Evolutionary conservation across 257 asterid genomes (phyloP), one percentile per base, ranked within the genome.

Genomic region (Echium plantagineum): DNA sequence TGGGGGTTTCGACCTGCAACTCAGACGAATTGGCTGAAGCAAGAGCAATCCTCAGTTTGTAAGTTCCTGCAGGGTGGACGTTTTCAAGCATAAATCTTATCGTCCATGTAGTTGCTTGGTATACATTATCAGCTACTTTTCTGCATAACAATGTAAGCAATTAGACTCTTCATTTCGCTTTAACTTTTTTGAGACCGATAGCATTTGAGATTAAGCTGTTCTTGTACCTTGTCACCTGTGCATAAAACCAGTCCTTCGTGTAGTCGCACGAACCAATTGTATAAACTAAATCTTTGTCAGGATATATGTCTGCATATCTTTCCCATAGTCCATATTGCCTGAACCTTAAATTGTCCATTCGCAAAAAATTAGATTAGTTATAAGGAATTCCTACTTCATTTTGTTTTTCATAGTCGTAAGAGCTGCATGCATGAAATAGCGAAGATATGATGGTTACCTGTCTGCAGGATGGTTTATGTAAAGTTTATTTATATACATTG

Each of bases 241-340:
- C 94, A 61, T 73, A 88, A 66, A 85, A 69, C 94, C 94, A 88
- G 73, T 88, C 94, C 68, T 72, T 85, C 22, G 24, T 53, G 69
- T 83, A 83, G 74, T 85, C 87, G 47, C 87, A 78, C 42, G 58
- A 63, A 10, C 96, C 96, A 63, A 88, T 72, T 3, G 83, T 81
- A 75, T 73, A 88, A 8, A 81, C 86, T 63, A 88, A 74, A 77
- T 88, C 96, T 35, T 75, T 76, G 20, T 55, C 74, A 0, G 86
- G 85, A 63, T 88, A 85, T 57, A 88, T 51, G 35, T 88, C 90
- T 49, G 93, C 69, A 78, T 87, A 87, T 72, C 83, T 83, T 54
- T 88, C 96, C 94, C 96, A 88, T 10, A 88, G 71, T 64, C 96
- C 96, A 66, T 88, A 85, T 73, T 88, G 96, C 66, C 96, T 83